Conservation (phyloP, 1,139 yeast species). For the Debaryomyces sp. region DNA sequence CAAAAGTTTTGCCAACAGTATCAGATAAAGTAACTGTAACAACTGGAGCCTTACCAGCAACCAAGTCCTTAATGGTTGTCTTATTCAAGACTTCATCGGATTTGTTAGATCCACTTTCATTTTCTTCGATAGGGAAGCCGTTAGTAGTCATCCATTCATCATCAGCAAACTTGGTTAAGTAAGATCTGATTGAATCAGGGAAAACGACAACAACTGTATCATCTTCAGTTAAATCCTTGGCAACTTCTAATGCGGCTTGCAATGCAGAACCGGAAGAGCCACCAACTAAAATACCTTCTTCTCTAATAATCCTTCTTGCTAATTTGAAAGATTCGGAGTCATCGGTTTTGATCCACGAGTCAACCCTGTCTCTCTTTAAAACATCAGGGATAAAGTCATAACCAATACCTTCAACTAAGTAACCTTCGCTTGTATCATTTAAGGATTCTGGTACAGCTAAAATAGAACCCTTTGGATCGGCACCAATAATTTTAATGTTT, state of each 20-base stretch:
- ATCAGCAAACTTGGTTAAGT: slow-evolving; percentile 85
- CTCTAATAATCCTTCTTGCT: slow-evolving; percentile 81
- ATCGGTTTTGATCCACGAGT: slow-evolving; percentile 85
- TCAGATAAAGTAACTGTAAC: slow-evolving; percentile 71
- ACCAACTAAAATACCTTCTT: slow-evolving; percentile 87
- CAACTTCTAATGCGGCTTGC: slow-evolving; percentile 76
- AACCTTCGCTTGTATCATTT: slow-evolving; percentile 60
- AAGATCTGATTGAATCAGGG: slow-evolving; percentile 89
- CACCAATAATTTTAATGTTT: slow-evolving; percentile 67
- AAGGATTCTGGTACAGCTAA: slow-evolving; percentile 80
- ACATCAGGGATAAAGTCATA: slow-evolving; percentile 89
- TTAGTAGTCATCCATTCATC: slow-evolving; percentile 90
- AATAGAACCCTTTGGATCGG: slow-evolving; percentile 88
- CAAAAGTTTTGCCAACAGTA: slow-evolving; percentile 67
- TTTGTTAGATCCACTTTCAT: slow-evolving; percentile 40
- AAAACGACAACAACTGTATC: slow-evolving; percentile 80
- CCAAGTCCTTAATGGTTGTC: slow-evolving; percentile 66
- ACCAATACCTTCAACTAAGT: slow-evolving; percentile 91
- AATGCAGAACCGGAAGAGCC: slow-evolving; percentile 88
- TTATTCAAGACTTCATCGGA: slow-evolving; percentile 52
- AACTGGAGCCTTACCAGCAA: slow-evolving; percentile 71
- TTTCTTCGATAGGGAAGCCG: slow-evolving; percentile 61
- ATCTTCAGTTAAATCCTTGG: slow-evolving; percentile 69
- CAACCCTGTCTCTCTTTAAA: slow-evolving; percentile 65
- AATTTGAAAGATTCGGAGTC: slow-evolving; percentile 79